phyloP scores from a whole-genome alignment of 1,139 yeast species.

The Pichia sorboxylosa region DNA sequence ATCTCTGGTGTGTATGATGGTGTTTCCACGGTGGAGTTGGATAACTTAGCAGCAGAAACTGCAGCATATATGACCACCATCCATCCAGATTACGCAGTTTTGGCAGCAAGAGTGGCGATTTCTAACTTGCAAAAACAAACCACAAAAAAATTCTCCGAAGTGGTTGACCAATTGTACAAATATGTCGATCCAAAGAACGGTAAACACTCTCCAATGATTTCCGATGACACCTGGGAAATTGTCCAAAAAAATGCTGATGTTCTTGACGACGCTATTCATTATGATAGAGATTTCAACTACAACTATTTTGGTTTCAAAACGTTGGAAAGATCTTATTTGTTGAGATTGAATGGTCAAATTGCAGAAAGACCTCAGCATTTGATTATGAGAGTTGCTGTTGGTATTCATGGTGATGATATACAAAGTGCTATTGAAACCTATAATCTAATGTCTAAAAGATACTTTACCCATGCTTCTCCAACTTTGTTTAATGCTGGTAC shows the following conservation, averaged over 20 bases:
- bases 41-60: constrained; percentile 91
- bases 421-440: constrained; percentile 42
- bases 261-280: constrained; percentile 43
- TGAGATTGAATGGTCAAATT: constrained; percentile 39
- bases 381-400: constrained; percentile 49
- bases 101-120: constrained; percentile 92
- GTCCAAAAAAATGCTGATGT: constrained; percentile 35
- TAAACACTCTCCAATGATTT: constrained; percentile 49
- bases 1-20: constrained; percentile 68
- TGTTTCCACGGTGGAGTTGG: constrained; percentile 86
- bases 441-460: constrained; percentile 45
- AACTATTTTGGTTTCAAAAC: constrained; percentile 51
- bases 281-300: constrained; percentile 44
- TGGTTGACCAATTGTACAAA: constrained; percentile 52
- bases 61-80: constrained; percentile 95
- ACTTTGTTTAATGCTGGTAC: constrained; percentile 53
- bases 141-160: constrained; percentile 76
- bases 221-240: constrained; percentile 36
- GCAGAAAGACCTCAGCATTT: constrained; percentile 53
- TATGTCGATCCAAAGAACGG: constrained; percentile 69
- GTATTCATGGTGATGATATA: constrained; percentile 45
- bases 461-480: constrained; percentile 50
- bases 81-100: constrained; percentile 90
- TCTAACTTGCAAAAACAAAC: constrained; percentile 90
- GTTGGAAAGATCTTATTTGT: constrained; percentile 43